Base-by-base conservation (phyloP, 352 stramenopile species). In the Pythium grandisporangium region DNA sequence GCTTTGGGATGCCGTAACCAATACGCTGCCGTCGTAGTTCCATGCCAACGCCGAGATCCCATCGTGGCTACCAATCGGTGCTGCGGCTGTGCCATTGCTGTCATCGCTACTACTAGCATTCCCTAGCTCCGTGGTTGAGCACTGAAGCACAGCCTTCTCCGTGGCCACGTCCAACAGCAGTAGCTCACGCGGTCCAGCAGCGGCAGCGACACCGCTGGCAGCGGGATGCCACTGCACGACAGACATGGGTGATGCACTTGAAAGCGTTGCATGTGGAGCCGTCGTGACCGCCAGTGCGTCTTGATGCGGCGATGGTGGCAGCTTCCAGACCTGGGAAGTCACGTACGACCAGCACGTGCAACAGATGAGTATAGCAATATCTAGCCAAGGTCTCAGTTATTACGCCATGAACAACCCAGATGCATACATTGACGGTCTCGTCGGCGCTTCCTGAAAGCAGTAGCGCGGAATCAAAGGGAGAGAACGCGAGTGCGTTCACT, bases 1-100 rank as follows among this genome's bases (percentile, higher is more conserved):
- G 40, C 72, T 58, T 8, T 69, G 51, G 0, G 70, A 66, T 8
- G 61, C 57, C 6, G 68, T 47, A 14, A 75, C 42, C 26, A 84
- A 57, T 5, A 54, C 19, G 34, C 71, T 79, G 2, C 79, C 75
- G 37, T 89, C 71, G 56, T 73, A 84, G 56, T 73, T 88, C 79
- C 79, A 92, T 16, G 55, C 44, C 17, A 75, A 39, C 3, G 27
- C 34, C 19, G 22, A 33, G 25, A 47, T 19, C 13, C 39, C 30
- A 10, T 35, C 55, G 4, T 43, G 20, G 11, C n/a, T n/a, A n/a
- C n/a, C n/a, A n/a, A n/a, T n/a, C n/a, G n/a, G n/a, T n/a, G n/a
- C n/a, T n/a, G n/a, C n/a, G n/a, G n/a, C n/a, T n/a, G n/a, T n/a
- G n/a, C n/a, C n/a, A n/a, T n/a, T n/a, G n/a, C n/a, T n/a, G n/a